Conservation (phyloP, 306 rosid species). For the Styphnolobium japonicum region DNA sequence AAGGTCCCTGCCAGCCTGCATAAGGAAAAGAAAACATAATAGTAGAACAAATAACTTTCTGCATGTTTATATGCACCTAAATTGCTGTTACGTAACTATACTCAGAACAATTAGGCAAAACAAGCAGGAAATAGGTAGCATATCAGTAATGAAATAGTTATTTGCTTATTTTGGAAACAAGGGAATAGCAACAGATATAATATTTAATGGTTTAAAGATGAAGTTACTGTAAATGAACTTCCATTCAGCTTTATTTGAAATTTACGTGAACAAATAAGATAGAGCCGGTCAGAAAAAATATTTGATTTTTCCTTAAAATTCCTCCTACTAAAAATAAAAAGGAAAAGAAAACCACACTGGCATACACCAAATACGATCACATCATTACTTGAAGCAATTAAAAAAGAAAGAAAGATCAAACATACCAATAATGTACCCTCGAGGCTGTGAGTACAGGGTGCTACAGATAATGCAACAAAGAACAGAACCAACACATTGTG, state of each 20-base stretch:
- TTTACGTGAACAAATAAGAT: neutral
- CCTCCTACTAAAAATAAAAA: neutral
- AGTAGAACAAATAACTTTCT: neutral
- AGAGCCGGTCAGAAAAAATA: neutral
- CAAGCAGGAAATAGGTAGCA: neutral
- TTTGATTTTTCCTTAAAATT: neutral
- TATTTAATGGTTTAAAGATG: too few species aligned
- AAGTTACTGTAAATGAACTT: too few species aligned
- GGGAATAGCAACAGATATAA: neutral
- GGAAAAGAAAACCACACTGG: neutral
- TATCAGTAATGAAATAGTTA: neutral
- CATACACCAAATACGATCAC: neutral
- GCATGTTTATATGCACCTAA: neutral
- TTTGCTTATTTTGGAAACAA: neutral
- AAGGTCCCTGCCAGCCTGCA: slow-evolving; percentile 70
- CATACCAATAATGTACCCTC: slow-evolving; percentile 81
- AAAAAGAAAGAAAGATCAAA: neutral
- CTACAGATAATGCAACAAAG: slow-evolving; percentile 52
- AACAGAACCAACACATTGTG: slow-evolving; percentile 57
- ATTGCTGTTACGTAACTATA: neutral
- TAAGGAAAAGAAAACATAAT: neutral
- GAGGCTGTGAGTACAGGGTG: slow-evolving; percentile 62
- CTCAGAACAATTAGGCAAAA: neutral
- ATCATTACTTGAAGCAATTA: neutral
- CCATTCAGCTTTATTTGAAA: neutral